Evolutionary conservation across 2,329 filamentous ascomycete species (phyloP).

Genomic region (Stagonosporopsis vannaccii): DNA sequence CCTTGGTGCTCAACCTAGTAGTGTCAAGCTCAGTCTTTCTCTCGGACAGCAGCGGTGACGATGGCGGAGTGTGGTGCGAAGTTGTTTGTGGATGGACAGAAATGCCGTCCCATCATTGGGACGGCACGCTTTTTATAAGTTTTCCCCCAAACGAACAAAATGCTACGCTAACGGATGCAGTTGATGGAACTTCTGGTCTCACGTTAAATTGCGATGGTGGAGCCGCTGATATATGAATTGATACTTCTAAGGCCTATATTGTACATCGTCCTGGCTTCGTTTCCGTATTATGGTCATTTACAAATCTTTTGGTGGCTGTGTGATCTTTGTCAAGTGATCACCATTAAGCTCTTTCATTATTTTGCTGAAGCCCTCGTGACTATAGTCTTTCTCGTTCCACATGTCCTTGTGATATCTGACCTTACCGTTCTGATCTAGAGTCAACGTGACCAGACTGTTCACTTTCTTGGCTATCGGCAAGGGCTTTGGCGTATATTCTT

Average conservation of each 20-base stretch:
- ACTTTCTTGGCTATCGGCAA: constrained; percentile 57
- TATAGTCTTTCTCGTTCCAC: constrained; percentile 68
- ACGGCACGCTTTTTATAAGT: constrained; percentile 52
- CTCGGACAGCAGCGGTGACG: constrained; percentile 20
- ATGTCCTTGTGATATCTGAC: constrained; percentile 67
- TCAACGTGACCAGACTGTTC: constrained; percentile 62
- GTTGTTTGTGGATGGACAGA: constrained; percentile 23
- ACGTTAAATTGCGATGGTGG: background rate
- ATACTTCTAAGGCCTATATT: too few species aligned
- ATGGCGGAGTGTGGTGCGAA: constrained; percentile 27
- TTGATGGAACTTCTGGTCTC: too few species aligned
- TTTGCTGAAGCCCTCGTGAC: constrained; percentile 61
- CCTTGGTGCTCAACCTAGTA: constrained; percentile 17
- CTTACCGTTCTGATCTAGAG: constrained; percentile 63
- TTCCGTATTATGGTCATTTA: background rate
- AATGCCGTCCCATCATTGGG: constrained; percentile 38
- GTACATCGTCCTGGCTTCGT: too few species aligned
- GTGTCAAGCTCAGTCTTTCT: constrained; percentile 2
- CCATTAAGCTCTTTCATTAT: constrained; percentile 60
- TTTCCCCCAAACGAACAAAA: constrained; percentile 16
- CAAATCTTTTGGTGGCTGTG: constrained; percentile 45
- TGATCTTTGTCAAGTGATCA: constrained; percentile 55
- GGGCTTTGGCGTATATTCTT: constrained; percentile 56
- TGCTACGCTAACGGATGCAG: constrained; percentile 36
- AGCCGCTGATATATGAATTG: background rate